These are phyloP conservation scores for Candida rishiriensis DNA, from an alignment of 805 yeast genomes.

Conservation along the genomic window DNA sequence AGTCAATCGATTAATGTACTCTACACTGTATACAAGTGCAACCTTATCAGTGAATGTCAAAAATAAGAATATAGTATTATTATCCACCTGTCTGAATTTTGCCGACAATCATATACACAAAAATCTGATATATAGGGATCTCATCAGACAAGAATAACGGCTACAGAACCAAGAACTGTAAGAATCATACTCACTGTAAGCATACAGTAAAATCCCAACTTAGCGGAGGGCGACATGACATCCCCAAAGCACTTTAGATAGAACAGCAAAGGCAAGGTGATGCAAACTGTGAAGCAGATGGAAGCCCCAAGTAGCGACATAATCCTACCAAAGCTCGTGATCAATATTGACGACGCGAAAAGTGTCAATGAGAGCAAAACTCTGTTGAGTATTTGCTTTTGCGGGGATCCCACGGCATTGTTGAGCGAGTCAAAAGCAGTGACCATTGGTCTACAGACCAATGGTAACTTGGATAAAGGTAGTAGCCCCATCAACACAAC, in stretches of 20 bases:
- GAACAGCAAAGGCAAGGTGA: constrained; percentile 72
- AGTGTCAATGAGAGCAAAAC: constrained; percentile 51
- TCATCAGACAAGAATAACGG: constrained; percentile 32
- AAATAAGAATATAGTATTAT: no score
- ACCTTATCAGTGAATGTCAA: no score
- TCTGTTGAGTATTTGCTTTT: constrained; percentile 27
- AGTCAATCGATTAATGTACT: no score
- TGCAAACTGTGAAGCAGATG: constrained; percentile 73
- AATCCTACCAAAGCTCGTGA: constrained; percentile 78
- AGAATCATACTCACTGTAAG: constrained; percentile 41
- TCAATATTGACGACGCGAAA: constrained; percentile 53
- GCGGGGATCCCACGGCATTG: constrained; percentile 1
- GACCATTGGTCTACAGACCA: constrained; percentile 77
- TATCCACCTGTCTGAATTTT: no score
- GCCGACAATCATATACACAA: constrained; percentile 14
- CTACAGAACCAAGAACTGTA: constrained; percentile 58
- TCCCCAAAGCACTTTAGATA: constrained; percentile 53
- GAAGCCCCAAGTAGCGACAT: constrained; percentile 81
- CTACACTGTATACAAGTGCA: no score
- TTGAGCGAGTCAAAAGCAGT: constrained; percentile 51
- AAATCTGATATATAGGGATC: constrained; percentile 6
- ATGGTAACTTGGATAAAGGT: constrained; percentile 81
- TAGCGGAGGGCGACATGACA: constrained; percentile 38
- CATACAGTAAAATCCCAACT: constrained; percentile 36
- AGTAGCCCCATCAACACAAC: constrained; percentile 72